A percentile compares a stretch with the other conserved stretches of the same genome.
These are phyloP conservation scores for Alternaria sp. DNA, from an alignment of 2,329 filamentous ascomycete genomes.

Conservation along the genomic window DNA sequence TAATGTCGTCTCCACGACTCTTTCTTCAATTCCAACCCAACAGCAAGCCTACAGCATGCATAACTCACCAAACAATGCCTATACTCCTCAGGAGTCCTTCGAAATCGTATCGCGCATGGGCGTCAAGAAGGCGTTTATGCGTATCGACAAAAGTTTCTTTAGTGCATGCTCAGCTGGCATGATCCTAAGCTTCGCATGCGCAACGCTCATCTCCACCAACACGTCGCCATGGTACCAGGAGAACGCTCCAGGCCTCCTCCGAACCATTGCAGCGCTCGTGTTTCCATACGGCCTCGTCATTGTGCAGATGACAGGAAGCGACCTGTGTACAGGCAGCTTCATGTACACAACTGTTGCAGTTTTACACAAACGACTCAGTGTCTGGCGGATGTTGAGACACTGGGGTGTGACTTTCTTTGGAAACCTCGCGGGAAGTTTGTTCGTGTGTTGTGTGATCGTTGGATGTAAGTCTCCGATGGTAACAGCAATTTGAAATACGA, in stretches of 20 bases:
- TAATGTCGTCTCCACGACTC: constrained; percentile 4
- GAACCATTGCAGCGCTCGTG: constrained; percentile 42
- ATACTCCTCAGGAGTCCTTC: constrained; percentile 60
- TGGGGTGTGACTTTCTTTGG: constrained; percentile 61
- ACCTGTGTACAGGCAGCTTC: constrained; percentile 44
- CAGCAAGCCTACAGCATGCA: constrained; percentile 3
- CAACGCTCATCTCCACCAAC: constrained; percentile 22
- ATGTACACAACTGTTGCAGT: constrained; percentile 32
- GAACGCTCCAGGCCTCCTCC: constrained; percentile 39
- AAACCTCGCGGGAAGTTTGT: constrained; percentile 60
- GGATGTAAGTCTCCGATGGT: constrained; percentile 52
- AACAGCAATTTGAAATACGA: no score
- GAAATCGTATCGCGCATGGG: constrained; percentile 62
- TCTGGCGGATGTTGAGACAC: constrained; percentile 50
- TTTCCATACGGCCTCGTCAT: constrained; percentile 49
- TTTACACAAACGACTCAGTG: constrained; percentile 37
- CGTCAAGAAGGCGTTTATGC: constrained; percentile 62
- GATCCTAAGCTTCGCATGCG: constrained; percentile 59
- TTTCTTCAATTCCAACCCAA: constrained; percentile 1
- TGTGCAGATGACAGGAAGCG: constrained; percentile 46
- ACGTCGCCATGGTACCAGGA: constrained; percentile 24
- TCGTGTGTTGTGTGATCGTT: constrained; percentile 59
- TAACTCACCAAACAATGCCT: constrained; percentile 44
- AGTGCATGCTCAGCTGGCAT: constrained; percentile 62
- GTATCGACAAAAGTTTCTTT: constrained; percentile 61